A percentile compares a stretch with the other conserved stretches of the same genome.
phyloP scores from a whole-genome alignment of 352 stramenopile genomes.

The Phytophthora pini region DNA sequence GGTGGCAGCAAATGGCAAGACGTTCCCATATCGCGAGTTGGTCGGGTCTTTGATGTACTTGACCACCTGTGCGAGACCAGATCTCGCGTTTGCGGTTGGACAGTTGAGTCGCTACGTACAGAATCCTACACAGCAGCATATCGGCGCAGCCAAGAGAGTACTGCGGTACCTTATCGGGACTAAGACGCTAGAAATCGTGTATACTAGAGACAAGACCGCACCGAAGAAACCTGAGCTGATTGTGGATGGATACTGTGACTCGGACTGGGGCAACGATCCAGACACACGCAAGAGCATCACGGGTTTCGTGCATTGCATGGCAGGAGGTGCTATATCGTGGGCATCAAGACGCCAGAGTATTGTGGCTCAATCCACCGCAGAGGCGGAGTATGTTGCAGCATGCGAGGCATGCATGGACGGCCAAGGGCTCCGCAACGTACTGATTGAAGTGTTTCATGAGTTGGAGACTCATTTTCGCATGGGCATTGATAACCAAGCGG shows the following conservation, averaged over 20 bases:
- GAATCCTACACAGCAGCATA: conserved; percentile 3
- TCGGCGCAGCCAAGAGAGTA: conserved; percentile 4
- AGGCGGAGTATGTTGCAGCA: conserved; percentile 9
- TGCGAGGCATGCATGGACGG: conserved; percentile 5
- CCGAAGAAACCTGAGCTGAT: not conserved
- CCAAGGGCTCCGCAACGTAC: not conserved
- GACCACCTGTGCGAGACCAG: not conserved
- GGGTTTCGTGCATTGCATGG: conserved; percentile 2
- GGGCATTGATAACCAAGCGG: conserved; percentile 1
- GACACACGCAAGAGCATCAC: conserved; percentile 1
- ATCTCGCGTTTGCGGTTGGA: not conserved
- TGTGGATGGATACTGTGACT: conserved; percentile 3
- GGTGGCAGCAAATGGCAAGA: too few relatives aligned
- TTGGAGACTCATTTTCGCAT: not conserved
- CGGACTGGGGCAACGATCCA: not conserved
- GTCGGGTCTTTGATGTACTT: not conserved
- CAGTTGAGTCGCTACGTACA: conserved; percentile 12
- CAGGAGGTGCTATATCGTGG: not conserved
- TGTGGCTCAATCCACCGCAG: conserved; percentile 3
- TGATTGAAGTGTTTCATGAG: not conserved
- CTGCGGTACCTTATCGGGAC: not conserved
- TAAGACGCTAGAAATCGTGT: conserved; percentile 9
- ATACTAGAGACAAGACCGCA: not conserved
- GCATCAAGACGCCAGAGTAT: not conserved
- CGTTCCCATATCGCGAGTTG: not conserved